Percentiles rank a stretch among this genome's conserved stretches.
Conservation (phyloP, 2,329 filamentous ascomycete genomes). For the Cladosporium sphaerospermum region DNA sequence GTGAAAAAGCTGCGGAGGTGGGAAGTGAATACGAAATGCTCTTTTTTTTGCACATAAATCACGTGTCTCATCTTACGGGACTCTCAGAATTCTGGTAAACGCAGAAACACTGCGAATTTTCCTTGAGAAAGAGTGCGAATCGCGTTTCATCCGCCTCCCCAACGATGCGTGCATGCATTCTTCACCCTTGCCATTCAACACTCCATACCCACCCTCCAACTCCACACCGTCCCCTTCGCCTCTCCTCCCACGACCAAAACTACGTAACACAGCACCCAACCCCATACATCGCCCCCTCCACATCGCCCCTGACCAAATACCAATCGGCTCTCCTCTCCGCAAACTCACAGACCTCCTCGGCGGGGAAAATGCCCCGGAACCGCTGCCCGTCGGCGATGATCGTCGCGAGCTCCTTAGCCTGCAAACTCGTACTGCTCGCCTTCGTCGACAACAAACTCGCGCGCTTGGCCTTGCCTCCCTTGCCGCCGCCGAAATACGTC, state of each 20-base stretch:
- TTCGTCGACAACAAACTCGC: conserved; percentile 23
- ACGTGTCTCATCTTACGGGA: too few species aligned
- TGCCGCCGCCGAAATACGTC: conserved; percentile 18
- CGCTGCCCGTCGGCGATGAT: conserved; percentile 89
- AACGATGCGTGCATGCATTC: too few species aligned
- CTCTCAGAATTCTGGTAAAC: too few species aligned
- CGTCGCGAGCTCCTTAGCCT: conserved; percentile 90
- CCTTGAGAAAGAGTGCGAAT: too few species aligned
- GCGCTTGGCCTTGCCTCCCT: conserved; percentile 18
- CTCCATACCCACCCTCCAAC: too few species aligned
- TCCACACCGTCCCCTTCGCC: too few species aligned
- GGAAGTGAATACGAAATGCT: too few species aligned
- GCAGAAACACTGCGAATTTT: too few species aligned
- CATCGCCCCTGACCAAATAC: conserved; percentile 80
- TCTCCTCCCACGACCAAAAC: conserved; percentile 7
- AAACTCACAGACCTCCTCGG: conserved; percentile 97
- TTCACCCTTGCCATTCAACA: too few species aligned
- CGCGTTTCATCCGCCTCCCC: too few species aligned
- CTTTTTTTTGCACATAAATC: too few species aligned
- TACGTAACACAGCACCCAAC: conserved; percentile 84
- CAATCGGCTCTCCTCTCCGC: conserved; percentile 90
- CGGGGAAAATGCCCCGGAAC: conserved; percentile 86
- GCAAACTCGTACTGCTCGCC: conserved; percentile 48
- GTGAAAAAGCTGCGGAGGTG: too few species aligned
- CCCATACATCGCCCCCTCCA: conserved; percentile 96